Base-by-base conservation (phyloP, 2,329 filamentous ascomycete genomes). In the Capronia epimyces region DNA sequence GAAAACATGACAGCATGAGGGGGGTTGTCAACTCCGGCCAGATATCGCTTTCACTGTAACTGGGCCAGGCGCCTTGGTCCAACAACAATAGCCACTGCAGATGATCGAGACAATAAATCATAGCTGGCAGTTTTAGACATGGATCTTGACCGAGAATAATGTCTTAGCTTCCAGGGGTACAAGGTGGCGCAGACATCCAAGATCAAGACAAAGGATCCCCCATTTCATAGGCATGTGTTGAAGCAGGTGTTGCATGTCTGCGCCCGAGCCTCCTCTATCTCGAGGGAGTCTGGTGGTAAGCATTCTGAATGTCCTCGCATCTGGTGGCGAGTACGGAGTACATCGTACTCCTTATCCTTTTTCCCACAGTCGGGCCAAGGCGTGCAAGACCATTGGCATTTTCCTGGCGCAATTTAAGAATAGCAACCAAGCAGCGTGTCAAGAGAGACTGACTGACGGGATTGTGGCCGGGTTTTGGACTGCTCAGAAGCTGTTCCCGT, bases 351-450 rank as follows among this genome's bases (percentile, higher is more conserved):
- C 7, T 37, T 8, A 18, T 18, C 15, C 16, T 9, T 21, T 46
- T 36, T 15, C 6, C 15, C 13, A 13, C 36, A 22, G 10, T 27
- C 42, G 21, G 48, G 5, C 12, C 8, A 18, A 22, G 40, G 31
- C 34, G 6, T 37, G 18, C 16, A 18, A 37, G 16, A 42, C 39
- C 20, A 15, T 42, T 42, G 20, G 20, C 22, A n/a, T 9, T 13
- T 42, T 36, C 22, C 20, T 46, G 31, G 49, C 45, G 43, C 43
- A 46, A 42, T 41, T 41, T 39, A 49, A 53, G 45, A 53, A 49
- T 53, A 53, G 50, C 42, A 45, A 41, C 42, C 44, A 43, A 48
- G 42, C 43, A 37, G 20, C 15, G 15, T 18, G 39, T 42, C 39
- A 42, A 25, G 9, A 16, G 39, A 22, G 8, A 42, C 12, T 15